A percentile compares a stretch with the other conserved stretches of the same genome.
These are phyloP conservation scores for Saraca asoca DNA, from an alignment of 331 rosid genomes.

Conservation along the genomic window DNA sequence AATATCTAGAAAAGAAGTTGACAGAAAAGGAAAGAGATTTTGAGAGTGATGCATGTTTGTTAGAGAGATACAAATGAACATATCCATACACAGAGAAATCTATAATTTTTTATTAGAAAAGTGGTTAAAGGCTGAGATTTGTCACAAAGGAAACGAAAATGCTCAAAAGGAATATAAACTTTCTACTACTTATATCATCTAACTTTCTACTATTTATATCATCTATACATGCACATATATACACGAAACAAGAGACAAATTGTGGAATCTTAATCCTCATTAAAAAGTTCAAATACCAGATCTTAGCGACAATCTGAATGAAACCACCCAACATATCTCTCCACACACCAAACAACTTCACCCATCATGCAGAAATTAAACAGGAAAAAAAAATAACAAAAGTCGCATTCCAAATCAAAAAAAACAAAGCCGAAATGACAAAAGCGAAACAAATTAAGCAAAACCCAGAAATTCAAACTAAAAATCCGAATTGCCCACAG, in stretches of 20 bases:
- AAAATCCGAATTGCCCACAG: not conserved
- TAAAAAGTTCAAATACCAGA: conserved; percentile 38
- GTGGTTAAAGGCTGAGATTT: not conserved
- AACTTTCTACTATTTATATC: not conserved
- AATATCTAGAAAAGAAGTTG: not conserved
- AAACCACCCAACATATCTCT: conserved; percentile 42
- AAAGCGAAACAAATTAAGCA: conserved; percentile 15
- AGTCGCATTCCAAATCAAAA: not conserved
- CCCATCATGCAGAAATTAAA: not conserved
- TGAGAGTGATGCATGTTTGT: not conserved
- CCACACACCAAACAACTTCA: conserved; percentile 6
- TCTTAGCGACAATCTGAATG: conserved; percentile 30
- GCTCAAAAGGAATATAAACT: not conserved
- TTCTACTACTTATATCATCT: conserved; percentile 15
- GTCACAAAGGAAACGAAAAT: conserved; percentile 2
- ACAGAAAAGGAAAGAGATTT: not conserved
- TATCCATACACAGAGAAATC: conserved; percentile 32
- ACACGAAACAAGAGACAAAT: conserved; percentile 14
- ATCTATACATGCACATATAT: conserved; percentile 2
- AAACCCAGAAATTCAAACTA: conserved; percentile 12
- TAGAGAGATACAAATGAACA: not conserved
- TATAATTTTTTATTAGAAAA: conserved; percentile 6
- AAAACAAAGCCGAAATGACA: conserved; percentile 19
- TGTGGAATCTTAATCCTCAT: conserved; percentile 16
- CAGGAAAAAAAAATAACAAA: not conserved